Percentiles rank a stretch among this genome's conserved stretches.
Conservation (phyloP, 768 basidiomycete genomes). For the Collybia nuda region DNA sequence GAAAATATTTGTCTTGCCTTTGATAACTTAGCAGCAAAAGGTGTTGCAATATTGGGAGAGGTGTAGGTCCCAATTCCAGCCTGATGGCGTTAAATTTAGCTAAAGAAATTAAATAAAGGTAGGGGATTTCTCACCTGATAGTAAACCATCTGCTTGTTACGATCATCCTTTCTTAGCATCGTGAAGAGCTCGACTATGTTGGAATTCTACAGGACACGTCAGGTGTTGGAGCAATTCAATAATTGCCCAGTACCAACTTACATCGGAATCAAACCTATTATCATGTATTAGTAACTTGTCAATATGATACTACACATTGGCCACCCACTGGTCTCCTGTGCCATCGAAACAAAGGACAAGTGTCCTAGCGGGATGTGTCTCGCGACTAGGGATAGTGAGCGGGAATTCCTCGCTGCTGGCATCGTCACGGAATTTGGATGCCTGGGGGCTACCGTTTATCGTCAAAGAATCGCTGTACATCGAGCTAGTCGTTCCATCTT, state of each 20-base stretch:
- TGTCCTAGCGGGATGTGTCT: conserved; percentile 35
- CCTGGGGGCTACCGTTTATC: conserved; percentile 4
- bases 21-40: conserved; percentile 20
- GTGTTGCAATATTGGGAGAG: conserved; percentile 40
- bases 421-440: conserved; percentile 1
- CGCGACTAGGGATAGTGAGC: neutral
- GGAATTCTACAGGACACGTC: conserved; percentile 34
- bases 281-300: neutral
- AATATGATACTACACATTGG: neutral
- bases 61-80: conserved; percentile 58
- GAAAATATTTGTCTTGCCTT: neutral
- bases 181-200: conserved; percentile 52
- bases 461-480: neutral
- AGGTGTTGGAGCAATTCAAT: neutral
- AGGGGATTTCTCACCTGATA: conserved; percentile 42
- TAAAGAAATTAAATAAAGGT: neutral
- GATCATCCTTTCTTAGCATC: conserved; percentile 52
- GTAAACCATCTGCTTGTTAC: conserved; percentile 49
- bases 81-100: conserved; percentile 18
- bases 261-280: conserved; percentile 38
- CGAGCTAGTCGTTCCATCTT: neutral
- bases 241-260: no score
- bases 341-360: conserved; percentile 73
- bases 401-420: neutral
- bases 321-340: conserved; percentile 43